These are phyloP conservation scores for Penicillium decumbens DNA, from an alignment of 2,329 filamentous ascomycete species.

Conservation along the genomic window DNA sequence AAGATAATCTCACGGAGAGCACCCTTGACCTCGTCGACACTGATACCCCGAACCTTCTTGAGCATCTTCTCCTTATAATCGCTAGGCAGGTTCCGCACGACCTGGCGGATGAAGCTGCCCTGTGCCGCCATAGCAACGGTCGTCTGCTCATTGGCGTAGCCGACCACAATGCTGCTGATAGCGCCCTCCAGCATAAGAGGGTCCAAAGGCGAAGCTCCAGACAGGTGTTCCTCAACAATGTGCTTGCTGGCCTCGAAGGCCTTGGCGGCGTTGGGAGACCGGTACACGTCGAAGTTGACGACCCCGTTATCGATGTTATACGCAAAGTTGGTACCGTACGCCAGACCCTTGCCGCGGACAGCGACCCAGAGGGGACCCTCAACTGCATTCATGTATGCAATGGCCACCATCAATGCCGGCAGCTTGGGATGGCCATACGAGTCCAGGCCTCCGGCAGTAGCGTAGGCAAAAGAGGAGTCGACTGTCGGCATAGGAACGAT, in stretches of 20 bases:
- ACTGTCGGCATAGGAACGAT: conserved; percentile 87
- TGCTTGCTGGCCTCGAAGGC: conserved; percentile 73
- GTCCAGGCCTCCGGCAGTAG: conserved; percentile 67
- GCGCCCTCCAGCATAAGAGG: conserved; percentile 80
- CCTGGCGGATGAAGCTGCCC: conserved; percentile 76
- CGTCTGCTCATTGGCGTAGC: conserved; percentile 80
- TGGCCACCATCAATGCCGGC: conserved; percentile 79
- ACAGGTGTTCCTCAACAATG: conserved; percentile 69
- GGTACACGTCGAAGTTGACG: conserved; percentile 80
- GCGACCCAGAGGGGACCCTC: conserved; percentile 94
- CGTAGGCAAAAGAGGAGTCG: conserved; percentile 83
- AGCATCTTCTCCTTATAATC: conserved; percentile 76
- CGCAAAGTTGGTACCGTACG: conserved; percentile 79
- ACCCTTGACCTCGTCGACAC: conserved; percentile 67
- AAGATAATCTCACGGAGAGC: conserved; percentile 71
- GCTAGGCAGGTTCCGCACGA: conserved; percentile 68
- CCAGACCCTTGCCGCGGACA: conserved; percentile 86
- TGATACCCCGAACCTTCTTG: conserved; percentile 70
- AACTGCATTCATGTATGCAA: conserved; percentile 85
- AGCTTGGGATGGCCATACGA: conserved; percentile 72
- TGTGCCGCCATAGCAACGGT: conserved; percentile 78
- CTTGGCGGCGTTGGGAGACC: conserved; percentile 82
- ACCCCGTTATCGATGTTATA: conserved; percentile 74
- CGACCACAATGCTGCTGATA: conserved; percentile 81
- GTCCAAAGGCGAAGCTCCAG: conserved; percentile 69